Base-by-base conservation (phyloP, 345 rosid genomes). In the Salix udensis region DNA sequence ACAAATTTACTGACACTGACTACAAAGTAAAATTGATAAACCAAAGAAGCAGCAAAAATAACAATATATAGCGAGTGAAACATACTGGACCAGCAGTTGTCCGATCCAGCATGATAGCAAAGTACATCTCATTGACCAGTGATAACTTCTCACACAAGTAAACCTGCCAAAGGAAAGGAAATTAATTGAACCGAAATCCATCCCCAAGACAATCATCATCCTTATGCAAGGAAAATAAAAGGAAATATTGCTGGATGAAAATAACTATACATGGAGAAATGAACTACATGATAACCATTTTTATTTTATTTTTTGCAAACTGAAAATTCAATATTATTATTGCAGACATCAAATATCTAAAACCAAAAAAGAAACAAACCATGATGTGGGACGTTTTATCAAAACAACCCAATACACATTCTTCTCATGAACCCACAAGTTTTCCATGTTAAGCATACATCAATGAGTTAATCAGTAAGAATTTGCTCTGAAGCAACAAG, bases 91-190 rank as follows among this genome's bases (percentile, higher is more conserved):
- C 98, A 85, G 98, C 95, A 85, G 97, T 85, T 74, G 85, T 88
- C 75, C 98, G 95, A 88, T 96, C 99, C 53, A 96, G 89, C 79
- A 93, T 92, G 70, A 96, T 94, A 82, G 98, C 97, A 69, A 96
- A 94, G 88, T 96, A 96, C 98, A 94, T 96, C 95, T 96, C 99
- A 78, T 96, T 94, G 82, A 89, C 88, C 39, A 96, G 95, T 21
- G 97, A 92, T 79, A 96, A 69, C 85, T 96, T 96, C 79, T 96
- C 87, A 79, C 98, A 94, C 82, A 96, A 79, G 86, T 94, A 96
- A 80, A 96, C 97, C 99, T 96, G 96, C 77, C 65, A 61, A 40
- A 76, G 65, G 31, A 77, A 79, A 79, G 48, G 40, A 68, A 53
- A 64, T 72, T 28, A 64, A 65, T 40, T 58, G 48, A 60, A 72